Base-by-base conservation (phyloP, 768 basidiomycete species). In the Termitomyces sp. region DNA sequence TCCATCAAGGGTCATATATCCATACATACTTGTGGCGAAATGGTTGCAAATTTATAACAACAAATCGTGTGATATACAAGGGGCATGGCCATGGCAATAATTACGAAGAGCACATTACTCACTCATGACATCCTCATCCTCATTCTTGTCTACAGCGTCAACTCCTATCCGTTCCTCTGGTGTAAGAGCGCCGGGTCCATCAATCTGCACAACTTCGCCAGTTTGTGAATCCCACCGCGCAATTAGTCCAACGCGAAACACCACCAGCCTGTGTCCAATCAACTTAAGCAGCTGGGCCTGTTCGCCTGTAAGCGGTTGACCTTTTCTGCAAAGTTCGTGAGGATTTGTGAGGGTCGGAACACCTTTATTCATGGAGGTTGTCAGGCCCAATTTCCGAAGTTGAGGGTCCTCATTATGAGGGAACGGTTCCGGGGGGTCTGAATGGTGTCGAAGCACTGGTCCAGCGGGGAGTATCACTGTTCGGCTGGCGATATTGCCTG, bases 321-420 rank as follows among this genome's bases (percentile, higher is more conserved):
- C 95, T 68, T 89, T 73, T 61, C 85, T 83, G 71, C 96, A 98
- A 47, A 99, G 73, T 50, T 81, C 80, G 67, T 98, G 94, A n/a
- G 91, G 78, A 43, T 73, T 79, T 52, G 82, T 80, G 43, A 98
- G 73, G 7, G 88, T 89, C 4, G 96, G 95, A 0, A 97, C 89
- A 52, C 97, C 97, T 63, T 82, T 84, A 54, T 88, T 83, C 79
- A 99, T 81, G 29, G 77, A 81, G 16, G 95, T 98, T 48, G 84
- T 76, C 31, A 99, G 73, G 7, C 97, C 97, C 33, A 98, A 81
- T 69, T 91, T 91, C 52, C 97, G 85, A 50, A 99, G 78, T 67
- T 98, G 96, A 20, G 95, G 94, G 58, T 99, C 97, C 75, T 98
- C 94, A 63, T 94, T 94, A 70, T 98, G 94, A 35, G 97, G 94